These are phyloP conservation scores for Wickerhamomyces xylosicus DNA, from an alignment of 805 yeast genomes.

Conservation along the genomic window DNA sequence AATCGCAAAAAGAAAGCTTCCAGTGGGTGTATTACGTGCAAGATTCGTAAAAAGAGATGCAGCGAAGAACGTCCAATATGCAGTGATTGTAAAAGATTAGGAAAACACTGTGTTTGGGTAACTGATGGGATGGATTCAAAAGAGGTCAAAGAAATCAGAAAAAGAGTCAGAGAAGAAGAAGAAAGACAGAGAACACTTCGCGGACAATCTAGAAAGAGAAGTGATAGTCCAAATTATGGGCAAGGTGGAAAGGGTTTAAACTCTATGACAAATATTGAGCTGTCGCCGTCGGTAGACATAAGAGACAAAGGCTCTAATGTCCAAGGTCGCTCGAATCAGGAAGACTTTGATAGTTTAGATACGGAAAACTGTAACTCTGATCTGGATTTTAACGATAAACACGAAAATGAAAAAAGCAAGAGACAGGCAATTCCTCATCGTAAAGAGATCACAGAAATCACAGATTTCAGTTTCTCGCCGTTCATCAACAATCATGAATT, in stretches of 20 bases:
- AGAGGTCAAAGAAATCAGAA: constrained; percentile 17
- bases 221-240: neutral
- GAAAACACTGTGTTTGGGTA: constrained; percentile 64
- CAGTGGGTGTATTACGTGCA: constrained; percentile 60
- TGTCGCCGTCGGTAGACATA: no score
- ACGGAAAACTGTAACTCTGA: neutral
- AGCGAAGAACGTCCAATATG: constrained; percentile 65
- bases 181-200: constrained; percentile 3
- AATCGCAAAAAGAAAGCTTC: neutral
- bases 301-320: no score
- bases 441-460: neutral
- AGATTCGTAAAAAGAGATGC: constrained; percentile 62
- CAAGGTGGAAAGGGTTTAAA: no score
- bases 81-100: constrained; percentile 54
- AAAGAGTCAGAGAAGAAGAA: constrained; percentile 17
- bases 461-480: neutral
- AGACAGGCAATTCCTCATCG: no score
- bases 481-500: neutral
- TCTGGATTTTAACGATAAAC: neutral
- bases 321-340: no score
- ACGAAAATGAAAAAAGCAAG: no score
- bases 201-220: constrained; percentile 3
- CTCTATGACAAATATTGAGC: no score
- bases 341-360: neutral
- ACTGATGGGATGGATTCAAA: constrained; percentile 28